Evolutionary conservation across 257 asterid genomes (phyloP).

Genomic region (Solanum pinnatisectum): DNA sequence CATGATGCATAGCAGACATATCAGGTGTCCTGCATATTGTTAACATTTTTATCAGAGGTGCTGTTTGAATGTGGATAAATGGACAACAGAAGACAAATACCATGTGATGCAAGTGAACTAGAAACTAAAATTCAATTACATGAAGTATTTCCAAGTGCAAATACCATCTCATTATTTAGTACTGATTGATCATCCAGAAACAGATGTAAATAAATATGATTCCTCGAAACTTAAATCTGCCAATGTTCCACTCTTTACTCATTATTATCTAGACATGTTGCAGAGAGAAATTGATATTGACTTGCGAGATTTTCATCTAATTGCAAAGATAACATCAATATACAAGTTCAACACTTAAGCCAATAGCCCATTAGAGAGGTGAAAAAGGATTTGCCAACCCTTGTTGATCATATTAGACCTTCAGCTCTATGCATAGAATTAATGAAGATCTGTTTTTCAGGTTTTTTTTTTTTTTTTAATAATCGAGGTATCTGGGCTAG

Average conservation of each 20-base stretch:
- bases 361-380: background rate
- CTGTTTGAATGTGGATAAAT: background rate
- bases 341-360: background rate
- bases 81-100: background rate
- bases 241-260: background rate
- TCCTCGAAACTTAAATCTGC: background rate
- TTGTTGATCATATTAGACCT: background rate
- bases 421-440: background rate
- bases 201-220: background rate
- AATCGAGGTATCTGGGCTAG: background rate
- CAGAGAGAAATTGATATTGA: background rate
- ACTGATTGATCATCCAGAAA: background rate
- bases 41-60: background rate
- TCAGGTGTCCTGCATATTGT: constrained; percentile 67
- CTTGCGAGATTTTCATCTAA: background rate
- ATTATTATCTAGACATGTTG: background rate
- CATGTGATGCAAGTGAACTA: background rate
- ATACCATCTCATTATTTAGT: background rate
- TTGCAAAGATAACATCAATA: background rate
- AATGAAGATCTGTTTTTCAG: background rate
- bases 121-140: background rate
- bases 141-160: background rate
- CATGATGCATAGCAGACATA: constrained; percentile 94
- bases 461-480: background rate
- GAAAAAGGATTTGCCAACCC: background rate